Conservation (phyloP, 1,139 yeast genomes). For the Diutina siamensis region DNA sequence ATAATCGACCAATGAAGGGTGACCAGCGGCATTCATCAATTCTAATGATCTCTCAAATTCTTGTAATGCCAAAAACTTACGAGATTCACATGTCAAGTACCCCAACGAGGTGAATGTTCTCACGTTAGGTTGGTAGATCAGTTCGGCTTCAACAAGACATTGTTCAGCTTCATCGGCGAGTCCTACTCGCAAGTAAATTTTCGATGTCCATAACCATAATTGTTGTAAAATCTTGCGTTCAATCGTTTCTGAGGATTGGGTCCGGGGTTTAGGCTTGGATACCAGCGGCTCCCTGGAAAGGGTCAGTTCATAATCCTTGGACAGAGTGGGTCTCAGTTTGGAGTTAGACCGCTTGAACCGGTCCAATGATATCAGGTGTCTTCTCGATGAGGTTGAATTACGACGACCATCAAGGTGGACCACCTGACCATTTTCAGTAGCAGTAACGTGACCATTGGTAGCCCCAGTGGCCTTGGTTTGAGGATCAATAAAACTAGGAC, state of each 20-base stretch:
- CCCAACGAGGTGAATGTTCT: slow-evolving; percentile 48
- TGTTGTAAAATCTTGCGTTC: slow-evolving; percentile 31
- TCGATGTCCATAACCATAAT: slow-evolving; percentile 69
- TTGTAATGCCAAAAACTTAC: slow-evolving; percentile 41
- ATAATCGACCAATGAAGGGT: slow-evolving; percentile 27
- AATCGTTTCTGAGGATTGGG: not conserved
- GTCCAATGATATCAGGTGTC: not conserved
- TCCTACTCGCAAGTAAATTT: slow-evolving; percentile 49
- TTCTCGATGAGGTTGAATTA: not conserved
- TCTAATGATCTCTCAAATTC: slow-evolving; percentile 57
- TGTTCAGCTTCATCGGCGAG: slow-evolving; percentile 52
- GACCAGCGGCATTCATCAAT: not conserved
- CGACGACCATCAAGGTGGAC: not conserved
- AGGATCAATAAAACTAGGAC: slow-evolving; percentile 37
- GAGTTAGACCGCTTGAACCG: not conserved
- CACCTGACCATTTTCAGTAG: not conserved
- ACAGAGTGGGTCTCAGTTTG: not conserved
- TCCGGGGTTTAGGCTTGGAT: not conserved
- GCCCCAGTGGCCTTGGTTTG: not conserved
- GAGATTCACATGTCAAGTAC: slow-evolving; percentile 27
- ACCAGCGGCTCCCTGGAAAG: not conserved
- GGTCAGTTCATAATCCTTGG: not conserved
- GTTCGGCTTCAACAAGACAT: slow-evolving; percentile 64
- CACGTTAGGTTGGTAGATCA: slow-evolving; percentile 30
- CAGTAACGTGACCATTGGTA: not conserved